Conservation (phyloP, 345 rosid genomes). For the Physaria fendleri region DNA sequence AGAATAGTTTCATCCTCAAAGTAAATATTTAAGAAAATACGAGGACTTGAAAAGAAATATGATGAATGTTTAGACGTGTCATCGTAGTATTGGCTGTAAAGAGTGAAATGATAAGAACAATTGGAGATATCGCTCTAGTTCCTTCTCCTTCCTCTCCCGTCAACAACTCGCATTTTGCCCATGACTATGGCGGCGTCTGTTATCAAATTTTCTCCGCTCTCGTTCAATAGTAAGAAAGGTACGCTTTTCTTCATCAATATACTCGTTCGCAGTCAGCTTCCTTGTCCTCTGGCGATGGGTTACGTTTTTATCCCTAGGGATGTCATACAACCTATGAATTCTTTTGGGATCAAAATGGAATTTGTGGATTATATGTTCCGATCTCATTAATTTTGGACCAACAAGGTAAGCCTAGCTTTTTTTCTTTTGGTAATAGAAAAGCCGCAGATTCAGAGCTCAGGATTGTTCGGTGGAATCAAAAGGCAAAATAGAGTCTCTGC, state of each 20-base stretch:
- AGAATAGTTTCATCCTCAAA: background rate
- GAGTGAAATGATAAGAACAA: background rate
- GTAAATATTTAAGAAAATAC: background rate
- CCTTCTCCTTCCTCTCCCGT: background rate
- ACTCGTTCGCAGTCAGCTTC: background rate
- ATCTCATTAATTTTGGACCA: background rate
- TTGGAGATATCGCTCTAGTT: background rate
- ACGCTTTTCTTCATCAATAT: background rate
- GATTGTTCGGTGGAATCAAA: conserved; percentile 2
- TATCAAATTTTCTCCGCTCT: conserved; percentile 17
- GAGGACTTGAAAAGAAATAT: background rate
- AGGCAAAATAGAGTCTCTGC: background rate
- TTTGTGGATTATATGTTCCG: background rate
- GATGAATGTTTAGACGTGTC: background rate
- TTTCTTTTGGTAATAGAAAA: background rate
- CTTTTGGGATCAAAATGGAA: background rate
- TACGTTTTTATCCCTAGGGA: background rate
- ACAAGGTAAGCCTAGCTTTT: background rate
- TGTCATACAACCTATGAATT: background rate
- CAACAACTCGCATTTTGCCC: conserved; percentile 6
- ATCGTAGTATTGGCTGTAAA: background rate
- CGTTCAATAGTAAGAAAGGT: conserved; percentile 6
- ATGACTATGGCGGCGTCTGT: conserved; percentile 28
- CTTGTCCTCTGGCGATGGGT: background rate
- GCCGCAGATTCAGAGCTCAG: conserved; percentile 8